phyloP scores from a whole-genome alignment of 768 basidiomycete genomes.

The Naganishia antarctica region DNA sequence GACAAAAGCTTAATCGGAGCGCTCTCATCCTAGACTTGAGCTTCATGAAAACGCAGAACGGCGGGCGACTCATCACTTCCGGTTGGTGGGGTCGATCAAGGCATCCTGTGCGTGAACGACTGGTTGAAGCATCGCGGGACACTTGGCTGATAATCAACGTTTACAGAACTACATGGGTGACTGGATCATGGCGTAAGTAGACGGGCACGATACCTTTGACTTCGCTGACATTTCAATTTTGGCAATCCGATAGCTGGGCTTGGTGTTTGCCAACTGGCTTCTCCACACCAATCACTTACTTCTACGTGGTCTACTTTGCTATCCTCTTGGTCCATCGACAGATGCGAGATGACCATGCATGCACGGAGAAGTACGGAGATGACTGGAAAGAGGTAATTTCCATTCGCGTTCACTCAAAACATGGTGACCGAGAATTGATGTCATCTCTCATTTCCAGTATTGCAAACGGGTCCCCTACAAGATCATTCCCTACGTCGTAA shows the following conservation, averaged over 20 bases:
- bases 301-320: slow-evolving; percentile 82
- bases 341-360: slow-evolving; percentile 82
- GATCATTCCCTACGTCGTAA: slow-evolving; percentile 67
- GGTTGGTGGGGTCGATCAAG: slow-evolving; percentile 97
- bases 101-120: slow-evolving; percentile 59
- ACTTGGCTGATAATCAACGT: background rate
- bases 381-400: slow-evolving; percentile 69
- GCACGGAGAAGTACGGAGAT: slow-evolving; percentile 87
- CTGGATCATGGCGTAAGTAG: slow-evolving; percentile 50
- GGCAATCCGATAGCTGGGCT: slow-evolving; percentile 50
- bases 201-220: background rate
- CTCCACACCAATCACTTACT: slow-evolving; percentile 88
- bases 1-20: background rate
- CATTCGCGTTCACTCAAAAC: too few relatives aligned
- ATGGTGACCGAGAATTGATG: too few relatives aligned
- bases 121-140: background rate
- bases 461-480: slow-evolving; percentile 76
- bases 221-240: background rate
- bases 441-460: too few relatives aligned
- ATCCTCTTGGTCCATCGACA: slow-evolving; percentile 88
- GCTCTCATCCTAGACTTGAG: slow-evolving; percentile 59
- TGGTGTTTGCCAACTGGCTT: slow-evolving; percentile 96
- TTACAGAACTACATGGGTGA: slow-evolving; percentile 49
- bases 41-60: slow-evolving; percentile 73
- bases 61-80: slow-evolving; percentile 83